Evolutionary conservation across 164 flowering plant species (phyloP).

Genomic region (Taxillus chinensis): DNA sequence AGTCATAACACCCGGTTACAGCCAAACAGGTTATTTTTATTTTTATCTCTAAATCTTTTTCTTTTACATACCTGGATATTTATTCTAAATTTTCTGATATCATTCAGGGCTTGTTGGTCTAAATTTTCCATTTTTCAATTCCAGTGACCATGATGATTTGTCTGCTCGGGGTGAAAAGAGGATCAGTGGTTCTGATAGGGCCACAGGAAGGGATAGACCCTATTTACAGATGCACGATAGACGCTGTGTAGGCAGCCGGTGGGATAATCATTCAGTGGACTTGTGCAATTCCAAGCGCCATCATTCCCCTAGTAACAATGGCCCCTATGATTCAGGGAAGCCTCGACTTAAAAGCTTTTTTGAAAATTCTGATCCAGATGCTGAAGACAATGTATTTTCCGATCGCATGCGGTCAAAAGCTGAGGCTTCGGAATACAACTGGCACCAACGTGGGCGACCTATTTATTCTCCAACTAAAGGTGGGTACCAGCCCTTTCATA

Average conservation of each 20-base stretch:
- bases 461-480: slow-evolving; percentile 10
- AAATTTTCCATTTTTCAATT: slow-evolving; percentile 13
- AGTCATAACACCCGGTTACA: slow-evolving; percentile 8
- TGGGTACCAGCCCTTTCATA: slow-evolving; percentile 8
- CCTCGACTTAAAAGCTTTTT: slow-evolving; percentile 16
- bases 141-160: slow-evolving; percentile 11
- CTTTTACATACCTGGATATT: not conserved
- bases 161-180: slow-evolving; percentile 13
- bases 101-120: not conserved
- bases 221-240: slow-evolving; percentile 12
- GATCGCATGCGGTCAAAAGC: slow-evolving; percentile 7
- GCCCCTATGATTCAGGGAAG: slow-evolving; percentile 11
- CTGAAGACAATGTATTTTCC: not conserved
- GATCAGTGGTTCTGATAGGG: slow-evolving; percentile 14
- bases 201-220: slow-evolving; percentile 16
- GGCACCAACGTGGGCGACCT: slow-evolving; percentile 6
- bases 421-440: slow-evolving; percentile 5
- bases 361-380: not conserved
- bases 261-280: slow-evolving; percentile 8
- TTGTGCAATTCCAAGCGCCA: slow-evolving; percentile 22
- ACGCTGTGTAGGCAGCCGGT: slow-evolving; percentile 13
- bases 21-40: slow-evolving; percentile 16
- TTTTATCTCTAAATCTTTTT: not conserved
- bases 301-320: slow-evolving; percentile 14
- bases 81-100: too few species aligned